These are phyloP conservation scores for Populus hybrid DNA, from an alignment of 441 rosid genomes.

Conservation along the genomic window DNA sequence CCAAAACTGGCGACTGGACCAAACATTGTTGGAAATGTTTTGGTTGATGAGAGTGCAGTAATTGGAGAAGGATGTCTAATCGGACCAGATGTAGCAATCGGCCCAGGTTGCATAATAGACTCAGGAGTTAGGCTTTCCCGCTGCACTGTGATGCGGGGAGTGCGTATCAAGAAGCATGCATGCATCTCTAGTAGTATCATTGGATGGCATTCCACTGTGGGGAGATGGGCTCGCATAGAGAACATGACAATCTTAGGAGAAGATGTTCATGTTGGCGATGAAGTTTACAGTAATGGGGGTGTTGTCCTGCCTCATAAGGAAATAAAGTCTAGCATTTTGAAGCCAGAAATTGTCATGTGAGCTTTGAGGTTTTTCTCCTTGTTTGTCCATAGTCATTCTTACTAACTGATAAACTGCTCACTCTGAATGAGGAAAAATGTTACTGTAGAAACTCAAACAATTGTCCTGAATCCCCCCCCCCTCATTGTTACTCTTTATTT, in stretches of 20 bases:
- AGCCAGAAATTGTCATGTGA: slow-evolving; percentile 88
- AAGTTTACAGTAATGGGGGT: slow-evolving; percentile 78
- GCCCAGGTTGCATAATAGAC: slow-evolving; percentile 71
- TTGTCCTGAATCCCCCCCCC: not conserved
- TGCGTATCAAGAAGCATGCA: slow-evolving; percentile 74
- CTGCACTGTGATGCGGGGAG: slow-evolving; percentile 81
- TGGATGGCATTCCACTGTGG: slow-evolving; percentile 89
- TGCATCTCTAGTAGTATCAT: slow-evolving; percentile 74
- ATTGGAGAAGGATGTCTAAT: slow-evolving; percentile 76
- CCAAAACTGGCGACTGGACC: slow-evolving; percentile 48
- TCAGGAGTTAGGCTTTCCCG: slow-evolving; percentile 78
- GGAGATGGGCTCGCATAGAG: slow-evolving; percentile 75
- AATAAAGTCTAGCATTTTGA: slow-evolving; percentile 73
- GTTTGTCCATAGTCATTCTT: not conserved
- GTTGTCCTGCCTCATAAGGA: slow-evolving; percentile 82
- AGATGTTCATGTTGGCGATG: slow-evolving; percentile 79
- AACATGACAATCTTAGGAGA: slow-evolving; percentile 81
- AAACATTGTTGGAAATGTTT: slow-evolving; percentile 64
- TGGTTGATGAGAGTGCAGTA: slow-evolving; percentile 63
- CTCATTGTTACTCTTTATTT: no score
- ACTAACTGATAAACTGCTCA: not conserved
- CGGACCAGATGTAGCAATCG: slow-evolving; percentile 76
- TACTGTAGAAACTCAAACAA: not conserved
- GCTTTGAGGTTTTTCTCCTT: not conserved
- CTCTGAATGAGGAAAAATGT: not conserved